A percentile compares a stretch with the other conserved stretches of the same genome.
phyloP scores from a whole-genome alignment of 2,329 filamentous ascomycete species.

The Sporothrix luriei region DNA sequence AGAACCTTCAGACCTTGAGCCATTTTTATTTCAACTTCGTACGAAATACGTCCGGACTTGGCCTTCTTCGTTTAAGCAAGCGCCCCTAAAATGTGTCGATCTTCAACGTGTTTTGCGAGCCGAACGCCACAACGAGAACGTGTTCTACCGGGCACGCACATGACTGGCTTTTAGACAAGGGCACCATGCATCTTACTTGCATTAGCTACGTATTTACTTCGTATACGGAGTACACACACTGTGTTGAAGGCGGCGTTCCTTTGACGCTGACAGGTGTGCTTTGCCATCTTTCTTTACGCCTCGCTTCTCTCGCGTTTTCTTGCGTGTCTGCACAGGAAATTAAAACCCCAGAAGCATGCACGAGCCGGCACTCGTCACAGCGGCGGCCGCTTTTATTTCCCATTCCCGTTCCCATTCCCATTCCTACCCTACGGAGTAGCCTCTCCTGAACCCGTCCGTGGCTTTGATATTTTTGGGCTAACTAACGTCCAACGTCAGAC shows the following conservation, averaged over 20 bases:
- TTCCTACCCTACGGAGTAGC: not conserved
- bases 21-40: too few relatives aligned
- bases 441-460: not conserved
- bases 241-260: not conserved
- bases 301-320: not conserved
- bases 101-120: conserved; percentile 6
- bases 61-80: too few relatives aligned
- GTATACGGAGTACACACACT: too few relatives aligned
- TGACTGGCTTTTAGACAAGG: too few relatives aligned
- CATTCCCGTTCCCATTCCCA: not conserved
- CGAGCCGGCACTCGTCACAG: not conserved
- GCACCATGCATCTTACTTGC: not conserved
- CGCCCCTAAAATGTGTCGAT: not conserved
- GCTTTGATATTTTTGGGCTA: not conserved
- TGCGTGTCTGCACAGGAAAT: conserved; percentile 21
- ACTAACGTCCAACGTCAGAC: conserved; percentile 23
- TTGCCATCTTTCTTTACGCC: not conserved
- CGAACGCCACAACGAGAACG: conserved; percentile 10
- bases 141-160: not conserved
- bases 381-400: not conserved
- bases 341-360: not conserved
- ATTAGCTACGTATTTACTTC: too few relatives aligned
- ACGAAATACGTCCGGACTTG: too few relatives aligned
- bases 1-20: not conserved
- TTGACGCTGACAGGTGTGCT: conserved; percentile 6